A percentile compares a stretch with the other conserved stretches of the same genome.
These are phyloP conservation scores for Colletotrichum noveboracense DNA, from an alignment of 2,329 filamentous ascomycete genomes.

Conservation along the genomic window DNA sequence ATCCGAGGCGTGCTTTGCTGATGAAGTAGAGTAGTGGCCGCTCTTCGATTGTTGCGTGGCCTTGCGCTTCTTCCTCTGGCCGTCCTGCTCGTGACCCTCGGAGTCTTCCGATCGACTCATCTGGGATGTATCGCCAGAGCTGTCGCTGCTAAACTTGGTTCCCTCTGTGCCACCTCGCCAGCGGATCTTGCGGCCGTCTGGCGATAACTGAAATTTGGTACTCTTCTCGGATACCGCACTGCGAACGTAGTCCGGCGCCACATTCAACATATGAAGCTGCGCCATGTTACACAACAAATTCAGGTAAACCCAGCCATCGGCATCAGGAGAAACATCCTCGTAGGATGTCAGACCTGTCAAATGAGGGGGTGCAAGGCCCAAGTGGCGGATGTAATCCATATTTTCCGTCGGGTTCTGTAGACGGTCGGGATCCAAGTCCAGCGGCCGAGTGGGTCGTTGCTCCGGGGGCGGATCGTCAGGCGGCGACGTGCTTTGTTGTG, in stretches of 20 bases:
- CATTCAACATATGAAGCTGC: conserved; percentile 84
- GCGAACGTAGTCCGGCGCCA: conserved; percentile 79
- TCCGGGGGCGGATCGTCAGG: conserved; percentile 54
- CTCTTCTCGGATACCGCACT: conserved; percentile 74
- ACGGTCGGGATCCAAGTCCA: conserved; percentile 81
- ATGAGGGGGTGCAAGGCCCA: conserved; percentile 70
- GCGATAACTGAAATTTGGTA: conserved; percentile 77
- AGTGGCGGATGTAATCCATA: conserved; percentile 78
- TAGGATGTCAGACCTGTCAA: conserved; percentile 29
- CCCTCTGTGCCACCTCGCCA: conserved; percentile 75
- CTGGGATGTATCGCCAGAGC: conserved; percentile 54
- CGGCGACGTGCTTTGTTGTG: conserved; percentile 44
- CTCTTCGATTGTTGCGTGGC: conserved; percentile 31
- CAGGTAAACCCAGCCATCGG: conserved; percentile 81
- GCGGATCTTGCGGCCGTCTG: conserved; percentile 78
- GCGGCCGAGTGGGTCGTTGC: conserved; percentile 77
- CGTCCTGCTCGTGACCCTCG: conserved; percentile 45
- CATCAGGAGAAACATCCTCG: conserved; percentile 61
- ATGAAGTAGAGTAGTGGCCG: conserved; percentile 34
- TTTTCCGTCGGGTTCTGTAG: conserved; percentile 78
- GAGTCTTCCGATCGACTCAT: conserved; percentile 51
- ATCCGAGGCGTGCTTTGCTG: conserved; percentile 33
- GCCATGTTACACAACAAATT: conserved; percentile 83
- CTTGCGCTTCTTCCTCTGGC: conserved; percentile 52
- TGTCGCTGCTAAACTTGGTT: conserved; percentile 71